Conservation (phyloP, 2,329 filamentous ascomycete species). For the Aureobasidium musti region DNA sequence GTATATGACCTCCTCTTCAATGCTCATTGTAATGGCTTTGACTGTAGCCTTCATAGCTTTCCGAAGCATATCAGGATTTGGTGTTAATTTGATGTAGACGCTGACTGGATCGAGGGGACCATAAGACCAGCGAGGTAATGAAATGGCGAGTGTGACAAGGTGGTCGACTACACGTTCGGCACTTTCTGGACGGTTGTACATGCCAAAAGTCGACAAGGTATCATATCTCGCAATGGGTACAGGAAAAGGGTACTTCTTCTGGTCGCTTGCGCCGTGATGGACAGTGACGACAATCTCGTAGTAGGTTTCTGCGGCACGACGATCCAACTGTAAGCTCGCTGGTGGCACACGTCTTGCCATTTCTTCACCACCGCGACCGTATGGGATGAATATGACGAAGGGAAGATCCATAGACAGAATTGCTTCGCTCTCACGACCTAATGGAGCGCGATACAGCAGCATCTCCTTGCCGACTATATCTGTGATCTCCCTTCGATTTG, state of each 20-base stretch:
- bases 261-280: conserved; percentile 82
- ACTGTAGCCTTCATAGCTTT: conserved; percentile 93
- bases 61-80: conserved; percentile 85
- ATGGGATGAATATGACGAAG: conserved; percentile 96
- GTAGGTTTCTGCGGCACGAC: conserved; percentile 92
- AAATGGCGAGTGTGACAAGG: conserved; percentile 86
- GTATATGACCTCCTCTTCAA: conserved; percentile 98
- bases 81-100: conserved; percentile 91
- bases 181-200: conserved; percentile 96
- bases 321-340: conserved; percentile 84
- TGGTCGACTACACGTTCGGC: conserved; percentile 86
- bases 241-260: conserved; percentile 89
- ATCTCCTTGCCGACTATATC: conserved; percentile 97
- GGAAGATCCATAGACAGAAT: conserved; percentile 96
- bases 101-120: conserved; percentile 93
- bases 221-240: conserved; percentile 92
- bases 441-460: conserved; percentile 81
- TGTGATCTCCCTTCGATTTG: conserved; percentile 80
- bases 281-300: conserved; percentile 97
- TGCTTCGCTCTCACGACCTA: conserved; percentile 81
- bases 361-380: conserved; percentile 86
- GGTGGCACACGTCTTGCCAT: conserved; percentile 86
- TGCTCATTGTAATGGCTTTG: conserved; percentile 86
- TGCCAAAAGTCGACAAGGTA: conserved; percentile 95
- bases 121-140: conserved; percentile 93